Evolutionary conservation across 225 moss, liverwort and hornwort species (phyloP).

Genomic region (Climacium dendroides): DNA sequence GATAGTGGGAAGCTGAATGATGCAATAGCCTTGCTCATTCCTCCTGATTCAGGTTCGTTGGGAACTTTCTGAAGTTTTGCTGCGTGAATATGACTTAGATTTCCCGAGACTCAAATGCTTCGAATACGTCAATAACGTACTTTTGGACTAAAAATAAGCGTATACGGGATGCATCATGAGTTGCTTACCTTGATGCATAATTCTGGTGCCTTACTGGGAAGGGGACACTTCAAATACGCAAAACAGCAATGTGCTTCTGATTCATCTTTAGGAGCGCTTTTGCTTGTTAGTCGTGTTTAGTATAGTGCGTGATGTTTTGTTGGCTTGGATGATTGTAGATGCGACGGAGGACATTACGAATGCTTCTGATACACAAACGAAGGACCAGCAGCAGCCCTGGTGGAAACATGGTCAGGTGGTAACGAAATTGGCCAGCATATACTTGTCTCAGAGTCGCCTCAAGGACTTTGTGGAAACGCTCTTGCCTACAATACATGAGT

Average conservation of each 20-base stretch:
- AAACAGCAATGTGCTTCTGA: background rate
- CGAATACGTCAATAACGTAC: background rate
- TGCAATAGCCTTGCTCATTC: constrained; percentile 61
- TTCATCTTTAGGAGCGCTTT: background rate
- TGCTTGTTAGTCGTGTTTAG: background rate
- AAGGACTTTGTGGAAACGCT: constrained; percentile 65
- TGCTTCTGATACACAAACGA: constrained; percentile 26
- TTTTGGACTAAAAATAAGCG: background rate
- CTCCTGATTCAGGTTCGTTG: constrained; percentile 49
- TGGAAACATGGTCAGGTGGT: constrained; percentile 80
- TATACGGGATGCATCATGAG: background rate
- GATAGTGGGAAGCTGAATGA: constrained; percentile 38
- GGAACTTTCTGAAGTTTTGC: background rate
- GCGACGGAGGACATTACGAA: constrained; percentile 17
- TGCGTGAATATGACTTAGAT: background rate
- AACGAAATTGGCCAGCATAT: constrained; percentile 68
- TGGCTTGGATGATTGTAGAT: constrained; percentile 16
- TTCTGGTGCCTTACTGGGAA: background rate
- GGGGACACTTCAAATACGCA: background rate
- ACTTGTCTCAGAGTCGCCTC: constrained; percentile 47
- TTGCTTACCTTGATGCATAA: background rate
- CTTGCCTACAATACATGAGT: constrained; percentile 76
- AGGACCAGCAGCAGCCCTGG: constrained; percentile 59
- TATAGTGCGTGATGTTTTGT: background rate
- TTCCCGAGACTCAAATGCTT: background rate